Conservation (phyloP, 768 basidiomycete species). For the Brasilioporus rufonigricans region DNA sequence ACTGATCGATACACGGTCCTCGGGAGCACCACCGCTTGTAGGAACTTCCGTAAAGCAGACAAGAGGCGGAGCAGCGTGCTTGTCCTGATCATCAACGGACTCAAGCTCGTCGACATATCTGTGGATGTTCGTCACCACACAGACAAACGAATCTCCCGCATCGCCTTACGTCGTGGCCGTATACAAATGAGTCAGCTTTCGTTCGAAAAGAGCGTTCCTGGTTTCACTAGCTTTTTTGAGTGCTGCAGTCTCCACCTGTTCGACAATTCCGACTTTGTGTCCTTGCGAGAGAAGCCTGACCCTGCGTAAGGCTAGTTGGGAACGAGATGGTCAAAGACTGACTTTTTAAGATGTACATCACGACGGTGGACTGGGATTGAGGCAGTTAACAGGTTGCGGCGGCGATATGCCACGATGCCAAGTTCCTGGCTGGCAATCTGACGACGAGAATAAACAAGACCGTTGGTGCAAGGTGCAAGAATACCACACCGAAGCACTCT, state of each 20-base stretch:
- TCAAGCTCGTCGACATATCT: constrained; percentile 85
- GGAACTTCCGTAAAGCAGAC: constrained; percentile 67
- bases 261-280: constrained; percentile 79
- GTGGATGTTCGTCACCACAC: constrained; percentile 10
- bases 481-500: constrained; percentile 68
- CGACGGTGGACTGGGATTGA: constrained; percentile 69
- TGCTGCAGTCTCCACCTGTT: constrained; percentile 85
- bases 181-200: constrained; percentile 74
- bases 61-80: constrained; percentile 59
- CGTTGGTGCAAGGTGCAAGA: background rate
- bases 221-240: constrained; percentile 82
- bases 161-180: constrained; percentile 79
- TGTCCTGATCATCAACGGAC: constrained; percentile 61
- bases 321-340: constrained; percentile 8
- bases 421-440: constrained; percentile 75
- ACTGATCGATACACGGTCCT: constrained; percentile 50
- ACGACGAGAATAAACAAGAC: constrained; percentile 10
- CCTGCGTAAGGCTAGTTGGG: background rate
- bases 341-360: constrained; percentile 78
- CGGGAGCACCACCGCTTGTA: constrained; percentile 10
- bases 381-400: constrained; percentile 73
- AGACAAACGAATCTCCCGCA: background rate
- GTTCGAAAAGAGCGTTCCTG: constrained; percentile 67
- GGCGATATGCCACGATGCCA: constrained; percentile 69
- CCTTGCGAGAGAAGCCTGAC: constrained; percentile 71